These are phyloP conservation scores for Acacia melanoxylon DNA, from an alignment of 306 rosid species.

Conservation along the genomic window DNA sequence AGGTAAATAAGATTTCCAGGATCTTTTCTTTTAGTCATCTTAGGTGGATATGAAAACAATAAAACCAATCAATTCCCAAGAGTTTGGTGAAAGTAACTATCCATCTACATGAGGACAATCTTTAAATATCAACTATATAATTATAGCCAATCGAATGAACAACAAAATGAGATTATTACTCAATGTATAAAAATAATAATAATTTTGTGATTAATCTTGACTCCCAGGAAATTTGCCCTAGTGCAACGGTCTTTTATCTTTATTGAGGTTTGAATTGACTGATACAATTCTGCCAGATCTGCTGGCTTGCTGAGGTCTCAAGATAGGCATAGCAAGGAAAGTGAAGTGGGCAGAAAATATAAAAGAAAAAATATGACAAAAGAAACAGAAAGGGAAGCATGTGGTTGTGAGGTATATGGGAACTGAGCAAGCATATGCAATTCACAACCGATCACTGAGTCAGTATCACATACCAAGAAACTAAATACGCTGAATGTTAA, in stretches of 20 bases:
- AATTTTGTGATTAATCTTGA: not conserved
- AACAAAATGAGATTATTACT: not conserved
- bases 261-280: not conserved
- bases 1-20: not conserved
- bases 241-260: not conserved
- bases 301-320: not conserved
- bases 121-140: not conserved
- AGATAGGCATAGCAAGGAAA: not conserved
- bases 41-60: not conserved
- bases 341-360: conserved; percentile 2
- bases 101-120: too few relatives aligned
- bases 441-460: conserved; percentile 19
- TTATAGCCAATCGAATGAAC: not conserved
- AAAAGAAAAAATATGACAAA: conserved; percentile 9
- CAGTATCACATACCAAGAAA: conserved; percentile 6
- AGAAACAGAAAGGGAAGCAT: not conserved
- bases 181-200: not conserved
- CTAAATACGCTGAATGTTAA: conserved; percentile 7
- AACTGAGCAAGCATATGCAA: not conserved
- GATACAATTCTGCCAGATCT: not conserved
- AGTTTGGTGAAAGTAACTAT: not conserved
- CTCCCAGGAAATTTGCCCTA: not conserved
- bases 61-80: not conserved
- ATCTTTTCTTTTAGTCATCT: not conserved
- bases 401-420: not conserved